Base-by-base conservation (phyloP, 2,329 filamentous ascomycete species). In the Monosporascus sp. region DNA sequence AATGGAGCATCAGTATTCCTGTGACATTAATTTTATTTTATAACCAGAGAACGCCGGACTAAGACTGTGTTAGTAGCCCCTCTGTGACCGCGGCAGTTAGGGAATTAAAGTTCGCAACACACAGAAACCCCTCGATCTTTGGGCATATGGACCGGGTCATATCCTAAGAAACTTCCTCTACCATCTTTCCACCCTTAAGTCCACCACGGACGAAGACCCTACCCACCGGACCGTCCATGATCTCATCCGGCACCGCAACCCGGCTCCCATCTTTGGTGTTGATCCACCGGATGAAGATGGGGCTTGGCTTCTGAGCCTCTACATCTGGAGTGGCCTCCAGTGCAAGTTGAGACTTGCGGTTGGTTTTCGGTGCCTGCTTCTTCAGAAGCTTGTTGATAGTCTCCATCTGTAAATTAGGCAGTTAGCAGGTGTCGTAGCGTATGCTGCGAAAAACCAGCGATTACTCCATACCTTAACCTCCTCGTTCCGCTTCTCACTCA, bases 301-400 rank as follows among this genome's bases (percentile, higher is more conserved):
- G 78, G 56, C 82, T 78, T 0, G 85, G 74, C 58, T 74, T 81
- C 38, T 74, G 73, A 2, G 67, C 59, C 2, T 78, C 76, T 1
- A 68, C 71, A 49, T 79, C 79, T 7, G 76, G 74, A 2, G 73
- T 74, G 9, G 75, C 77, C 11, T 78, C 78, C 37, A 76, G 80
- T 51, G 62, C 74, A 63, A 70, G 50, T 60, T 74, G 53, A 35
- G 69, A 77, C 60, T 80, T 81, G 58, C 77, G 75, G 59, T 80
- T 86, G 53, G 82, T 83, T 70, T 93, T 92, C 24, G 89, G 86
- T 1, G 89, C 88, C 68, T 92, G 89, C 67, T 92, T 91, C 71
- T 91, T 91, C 50, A 94, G 82, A 2, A 94, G 83, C 64, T 92
- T 91, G 76, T 94, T 92, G 79, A 94, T 93, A 0, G 89, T 94